Percentiles rank a stretch among this genome's conserved stretches.
Conservation (phyloP, 129 eudicot genomes). For the Centella asiatica region DNA sequence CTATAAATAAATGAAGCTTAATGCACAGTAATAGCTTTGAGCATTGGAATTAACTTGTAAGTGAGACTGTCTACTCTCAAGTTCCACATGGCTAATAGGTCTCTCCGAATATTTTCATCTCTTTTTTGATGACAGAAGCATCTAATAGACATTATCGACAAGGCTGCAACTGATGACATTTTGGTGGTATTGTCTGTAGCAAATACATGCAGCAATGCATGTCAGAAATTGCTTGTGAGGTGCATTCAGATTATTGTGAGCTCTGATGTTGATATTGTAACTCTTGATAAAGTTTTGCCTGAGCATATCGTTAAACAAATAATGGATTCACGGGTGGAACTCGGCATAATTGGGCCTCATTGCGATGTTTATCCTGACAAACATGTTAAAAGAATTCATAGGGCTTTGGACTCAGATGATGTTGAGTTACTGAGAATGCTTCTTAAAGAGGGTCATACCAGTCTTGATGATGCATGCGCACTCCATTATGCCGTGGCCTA, state of each 20-base stretch:
- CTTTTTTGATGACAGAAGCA: conserved; percentile 42
- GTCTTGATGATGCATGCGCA: conserved; percentile 79
- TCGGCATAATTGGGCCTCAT: conserved; percentile 49
- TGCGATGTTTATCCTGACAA: conserved; percentile 56
- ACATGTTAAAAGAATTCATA: conserved; percentile 87
- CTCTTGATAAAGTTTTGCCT: conserved; percentile 76
- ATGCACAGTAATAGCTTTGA: no score
- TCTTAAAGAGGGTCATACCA: conserved; percentile 72
- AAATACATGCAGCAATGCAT: conserved; percentile 53
- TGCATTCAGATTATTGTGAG: conserved; percentile 62
- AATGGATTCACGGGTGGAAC: conserved; percentile 43
- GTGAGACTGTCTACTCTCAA: not conserved
- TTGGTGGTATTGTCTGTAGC: conserved; percentile 70
- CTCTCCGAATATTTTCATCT: conserved; percentile 8
- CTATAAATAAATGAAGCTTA: no score
- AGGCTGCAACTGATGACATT: conserved; percentile 66
- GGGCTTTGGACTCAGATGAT: conserved; percentile 93
- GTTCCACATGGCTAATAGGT: not conserved
- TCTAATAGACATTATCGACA: conserved; percentile 56
- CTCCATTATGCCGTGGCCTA: conserved; percentile 95
- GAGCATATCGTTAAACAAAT: conserved; percentile 59
- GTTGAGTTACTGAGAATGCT: conserved; percentile 88
- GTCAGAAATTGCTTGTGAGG: conserved; percentile 45
- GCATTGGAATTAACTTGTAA: no score
- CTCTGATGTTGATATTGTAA: conserved; percentile 63